Evolutionary conservation across 768 basidiomycete species (phyloP).

Genomic region (Strobilomyces echinocephalus): DNA sequence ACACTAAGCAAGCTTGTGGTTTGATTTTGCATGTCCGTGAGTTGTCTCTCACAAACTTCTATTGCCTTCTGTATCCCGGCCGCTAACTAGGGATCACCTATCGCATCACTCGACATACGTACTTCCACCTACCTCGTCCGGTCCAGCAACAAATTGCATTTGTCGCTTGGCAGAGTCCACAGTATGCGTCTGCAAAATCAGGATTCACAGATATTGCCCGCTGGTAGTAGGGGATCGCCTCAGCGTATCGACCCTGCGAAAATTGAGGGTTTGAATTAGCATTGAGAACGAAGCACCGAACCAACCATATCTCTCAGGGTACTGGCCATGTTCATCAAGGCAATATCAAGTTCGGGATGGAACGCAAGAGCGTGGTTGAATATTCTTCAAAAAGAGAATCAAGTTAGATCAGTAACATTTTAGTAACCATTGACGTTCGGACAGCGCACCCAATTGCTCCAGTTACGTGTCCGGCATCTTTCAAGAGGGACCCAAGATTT

Average conservation of each 20-base stretch:
- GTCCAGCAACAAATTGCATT: conserved; percentile 46
- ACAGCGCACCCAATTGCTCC: conserved; percentile 39
- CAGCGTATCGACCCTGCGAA: conserved; percentile 36
- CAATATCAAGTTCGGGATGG: conserved; percentile 48
- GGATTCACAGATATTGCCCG: conserved; percentile 41
- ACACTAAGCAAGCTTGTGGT: conserved; percentile 28
- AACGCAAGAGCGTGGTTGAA: conserved; percentile 37
- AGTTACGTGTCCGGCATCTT: conserved; percentile 41
- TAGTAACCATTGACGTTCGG: neutral
- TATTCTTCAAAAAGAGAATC: conserved; percentile 23
- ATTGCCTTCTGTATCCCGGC: conserved; percentile 37
- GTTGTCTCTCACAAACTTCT: conserved; percentile 35
- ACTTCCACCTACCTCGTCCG: conserved; percentile 30
- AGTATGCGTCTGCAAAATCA: conserved; percentile 43
- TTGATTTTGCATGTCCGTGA: conserved; percentile 30
- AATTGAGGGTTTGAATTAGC: neutral
- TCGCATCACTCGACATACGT: neutral
- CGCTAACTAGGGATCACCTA: conserved; percentile 12
- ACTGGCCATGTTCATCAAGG: conserved; percentile 49
- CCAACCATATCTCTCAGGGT: conserved; percentile 45
- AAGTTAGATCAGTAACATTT: conserved; percentile 4
- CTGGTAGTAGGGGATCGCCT: conserved; percentile 43
- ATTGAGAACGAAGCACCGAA: neutral
- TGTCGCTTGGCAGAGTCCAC: conserved; percentile 43
- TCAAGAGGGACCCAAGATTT: conserved; percentile 47